These are phyloP conservation scores for Heliosperma pusillum DNA, from an alignment of 148 eudicot genomes.

Conservation along the genomic window DNA sequence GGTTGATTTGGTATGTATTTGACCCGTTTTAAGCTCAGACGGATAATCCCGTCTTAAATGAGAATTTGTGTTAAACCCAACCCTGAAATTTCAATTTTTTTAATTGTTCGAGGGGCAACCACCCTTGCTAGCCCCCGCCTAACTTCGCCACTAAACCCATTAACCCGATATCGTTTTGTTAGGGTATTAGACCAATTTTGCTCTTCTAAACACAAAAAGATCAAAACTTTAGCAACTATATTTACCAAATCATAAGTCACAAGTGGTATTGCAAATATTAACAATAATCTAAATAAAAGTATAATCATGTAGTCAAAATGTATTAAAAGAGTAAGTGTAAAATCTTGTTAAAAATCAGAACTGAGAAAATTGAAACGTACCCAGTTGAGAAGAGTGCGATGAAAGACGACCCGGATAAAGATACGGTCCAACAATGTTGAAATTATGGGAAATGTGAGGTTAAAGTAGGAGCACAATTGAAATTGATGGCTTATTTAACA, in stretches of 20 bases:
- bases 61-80: no score
- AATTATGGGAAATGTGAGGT: not conserved
- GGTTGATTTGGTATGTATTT: no score
- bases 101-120: no score
- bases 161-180: no score
- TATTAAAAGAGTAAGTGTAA: not conserved
- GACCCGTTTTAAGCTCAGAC: no score
- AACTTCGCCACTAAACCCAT: no score
- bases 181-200: not conserved
- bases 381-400: slow-evolving; percentile 14
- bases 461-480: no score
- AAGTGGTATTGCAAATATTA: not conserved
- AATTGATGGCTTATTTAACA: no score
- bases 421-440: not conserved
- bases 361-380: slow-evolving; percentile 19
- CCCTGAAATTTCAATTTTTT: no score
- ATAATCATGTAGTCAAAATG: no score
- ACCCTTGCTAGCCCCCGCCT: no score
- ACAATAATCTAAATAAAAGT: not conserved
- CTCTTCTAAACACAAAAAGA: slow-evolving; percentile 18
- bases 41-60: no score
- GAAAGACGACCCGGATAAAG: not conserved
- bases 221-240: slow-evolving; percentile 17
- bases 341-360: not conserved
- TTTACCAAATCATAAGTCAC: slow-evolving; percentile 7